Evolutionary conservation across 176 grass and related monocot species (phyloP).

Genomic region (Paspalum notatum): DNA sequence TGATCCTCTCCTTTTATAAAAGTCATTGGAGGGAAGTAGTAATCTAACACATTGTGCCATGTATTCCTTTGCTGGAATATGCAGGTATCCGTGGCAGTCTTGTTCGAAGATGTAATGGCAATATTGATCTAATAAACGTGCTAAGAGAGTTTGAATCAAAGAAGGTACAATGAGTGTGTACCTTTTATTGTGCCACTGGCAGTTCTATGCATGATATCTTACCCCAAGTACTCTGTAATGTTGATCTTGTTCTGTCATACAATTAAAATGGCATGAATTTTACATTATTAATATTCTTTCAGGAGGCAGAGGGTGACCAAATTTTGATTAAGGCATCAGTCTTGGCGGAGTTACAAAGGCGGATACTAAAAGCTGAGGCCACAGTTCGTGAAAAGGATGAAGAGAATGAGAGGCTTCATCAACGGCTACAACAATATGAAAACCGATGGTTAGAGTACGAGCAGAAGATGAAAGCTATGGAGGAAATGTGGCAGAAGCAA

Average conservation of each 20-base stretch:
- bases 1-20: not conserved
- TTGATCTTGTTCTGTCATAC: slow-evolving; percentile 19
- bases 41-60: slow-evolving; percentile 19
- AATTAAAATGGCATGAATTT: slow-evolving; percentile 7
- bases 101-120: slow-evolving; percentile 78
- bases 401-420: slow-evolving; percentile 87
- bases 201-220: not conserved
- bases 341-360: slow-evolving; percentile 81
- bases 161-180: slow-evolving; percentile 46
- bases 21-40: slow-evolving; percentile 17
- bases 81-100: slow-evolving; percentile 79
- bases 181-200: not conserved
- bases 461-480: slow-evolving; percentile 98
- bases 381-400: slow-evolving; percentile 81
- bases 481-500: slow-evolving; percentile 99
- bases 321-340: slow-evolving; percentile 81
- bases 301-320: slow-evolving; percentile 78
- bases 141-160: slow-evolving; percentile 64
- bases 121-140: slow-evolving; percentile 71
- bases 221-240: not conserved
- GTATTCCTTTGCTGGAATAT: slow-evolving; percentile 30
- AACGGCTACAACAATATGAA: slow-evolving; percentile 86
- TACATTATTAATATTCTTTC: slow-evolving; percentile 33
- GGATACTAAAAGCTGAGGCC: slow-evolving; percentile 72
- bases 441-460: slow-evolving; percentile 89